A percentile compares a stretch with the other conserved stretches of the same genome.
Evolutionary conservation across 2,329 filamentous ascomycete species (phyloP).

Genomic region (Fusarium sterilihyphosum): DNA sequence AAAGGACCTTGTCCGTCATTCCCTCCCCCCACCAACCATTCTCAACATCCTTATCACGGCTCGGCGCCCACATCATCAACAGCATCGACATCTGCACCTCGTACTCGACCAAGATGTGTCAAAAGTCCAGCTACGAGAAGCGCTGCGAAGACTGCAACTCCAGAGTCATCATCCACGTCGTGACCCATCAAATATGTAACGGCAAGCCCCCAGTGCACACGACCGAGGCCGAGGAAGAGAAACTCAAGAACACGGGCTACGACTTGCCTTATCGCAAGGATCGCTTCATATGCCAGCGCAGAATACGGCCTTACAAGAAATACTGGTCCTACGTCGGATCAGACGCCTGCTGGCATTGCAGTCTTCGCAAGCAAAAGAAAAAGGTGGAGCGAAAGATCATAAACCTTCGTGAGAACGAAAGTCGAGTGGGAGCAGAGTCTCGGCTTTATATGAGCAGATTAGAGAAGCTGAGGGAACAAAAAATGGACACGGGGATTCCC

Average conservation of each 20-base stretch:
- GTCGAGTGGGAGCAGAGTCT: not conserved
- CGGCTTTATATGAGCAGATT: not conserved
- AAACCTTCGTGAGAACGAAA: not conserved
- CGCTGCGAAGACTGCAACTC: not conserved
- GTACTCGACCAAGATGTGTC: not conserved
- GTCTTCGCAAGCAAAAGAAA: not conserved
- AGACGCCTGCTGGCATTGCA: not conserved
- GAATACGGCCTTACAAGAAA: not conserved
- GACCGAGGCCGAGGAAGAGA: not conserved
- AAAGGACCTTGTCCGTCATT: accelerated
- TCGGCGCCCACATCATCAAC: not conserved
- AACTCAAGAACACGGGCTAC: not conserved
- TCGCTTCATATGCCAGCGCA: not conserved
- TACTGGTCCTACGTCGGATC: not conserved
- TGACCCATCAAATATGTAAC: not conserved
- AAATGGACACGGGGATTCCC: not conserved
- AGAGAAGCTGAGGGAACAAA: not conserved
- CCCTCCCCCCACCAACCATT: not conserved
- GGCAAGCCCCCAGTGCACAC: not conserved
- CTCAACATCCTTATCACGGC: not conserved
- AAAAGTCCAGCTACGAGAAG: not conserved
- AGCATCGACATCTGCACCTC: not conserved
- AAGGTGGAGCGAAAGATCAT: not conserved
- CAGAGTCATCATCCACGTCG: not conserved
- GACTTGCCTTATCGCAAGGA: not conserved